phyloP scores from a whole-genome alignment of 176 grass and related monocot species.

The Ensete ventricosum region DNA sequence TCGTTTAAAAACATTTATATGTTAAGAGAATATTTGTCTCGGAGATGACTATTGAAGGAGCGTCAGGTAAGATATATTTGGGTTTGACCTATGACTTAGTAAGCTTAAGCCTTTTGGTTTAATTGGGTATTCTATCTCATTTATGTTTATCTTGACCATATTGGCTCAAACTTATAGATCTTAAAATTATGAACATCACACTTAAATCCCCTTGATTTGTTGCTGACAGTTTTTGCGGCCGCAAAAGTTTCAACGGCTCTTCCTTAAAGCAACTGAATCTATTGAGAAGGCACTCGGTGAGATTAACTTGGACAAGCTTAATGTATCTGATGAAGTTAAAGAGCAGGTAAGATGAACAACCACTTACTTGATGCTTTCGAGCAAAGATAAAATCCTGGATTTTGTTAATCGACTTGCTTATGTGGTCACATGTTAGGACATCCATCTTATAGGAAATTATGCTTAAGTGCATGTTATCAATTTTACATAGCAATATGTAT shows the following conservation, averaged over 20 bases:
- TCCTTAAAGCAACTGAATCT: slow-evolving; percentile 40
- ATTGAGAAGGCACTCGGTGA: slow-evolving; percentile 49
- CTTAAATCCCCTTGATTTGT: not conserved
- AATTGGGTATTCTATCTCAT: no score
- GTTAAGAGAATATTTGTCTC: no score
- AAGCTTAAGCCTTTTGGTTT: no score
- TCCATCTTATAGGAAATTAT: not conserved
- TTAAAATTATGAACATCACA: no score
- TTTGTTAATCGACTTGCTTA: not conserved
- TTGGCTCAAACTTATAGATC: no score
- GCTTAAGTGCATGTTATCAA: no score
- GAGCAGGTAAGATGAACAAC: slow-evolving; percentile 47
- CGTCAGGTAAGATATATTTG: no score
- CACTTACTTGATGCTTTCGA: not conserved
- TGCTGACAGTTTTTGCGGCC: slow-evolving; percentile 42
- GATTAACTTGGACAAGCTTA: slow-evolving; percentile 44
- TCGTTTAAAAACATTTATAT: no score
- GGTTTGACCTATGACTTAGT: no score
- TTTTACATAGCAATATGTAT: no score
- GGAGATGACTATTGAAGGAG: no score
- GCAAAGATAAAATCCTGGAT: not conserved
- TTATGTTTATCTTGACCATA: no score
- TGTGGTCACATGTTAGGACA: not conserved
- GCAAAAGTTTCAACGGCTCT: slow-evolving; percentile 30
- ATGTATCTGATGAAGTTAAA: slow-evolving; percentile 69